Evolutionary conservation across 345 rosid species (phyloP), one percentile per base, ranked within the genome.

Genomic region (Pseudoturritis turrita): DNA sequence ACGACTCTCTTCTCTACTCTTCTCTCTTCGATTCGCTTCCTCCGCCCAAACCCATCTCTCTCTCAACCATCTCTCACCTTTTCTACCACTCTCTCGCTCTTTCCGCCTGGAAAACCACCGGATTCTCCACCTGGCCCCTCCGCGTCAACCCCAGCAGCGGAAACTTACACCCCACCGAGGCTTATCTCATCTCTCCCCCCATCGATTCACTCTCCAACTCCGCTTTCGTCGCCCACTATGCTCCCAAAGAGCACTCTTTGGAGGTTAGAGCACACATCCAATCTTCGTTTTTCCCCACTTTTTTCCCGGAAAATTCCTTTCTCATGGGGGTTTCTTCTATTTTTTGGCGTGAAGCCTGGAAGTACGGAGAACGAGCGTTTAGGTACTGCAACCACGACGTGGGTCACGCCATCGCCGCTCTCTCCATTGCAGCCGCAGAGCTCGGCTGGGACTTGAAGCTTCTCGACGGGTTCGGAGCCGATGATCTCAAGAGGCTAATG

Each of bases 111-210:
- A 92, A 92, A 74, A 73, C 95, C 14, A 76, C 86, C 64, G 92
- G 92, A 0, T 51, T 43, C 56, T 92, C 98, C 71, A 92, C 94
- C 6, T 92, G 98, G 96, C 87, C 98, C 2, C 96, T 92, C 72
- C 88, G 96, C 68, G 96, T 86, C 60, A 92, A 92, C 84, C 98
- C 98, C 55, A 89, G 98, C 73, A 92, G 98, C 77, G 98, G 98
- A 33, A 92, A 92, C 75, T 64, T 92, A 25, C 96, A 89, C 78
- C 98, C 96, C 12, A 86, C 95, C 3, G 96, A 92, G 55, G 79
- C 95, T 19, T 92, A 92, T 64, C 72, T 92, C 40, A 86, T 92
- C 29, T 68, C 92, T 57, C 95, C 98, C 0, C 83, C 83, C 2
- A 72, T 92, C 28, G 70, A 75, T 8, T 81, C 85, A 0, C 61